phyloP scores from a whole-genome alignment of 352 stramenopile species.

The Phytophthora pinifolia region DNA sequence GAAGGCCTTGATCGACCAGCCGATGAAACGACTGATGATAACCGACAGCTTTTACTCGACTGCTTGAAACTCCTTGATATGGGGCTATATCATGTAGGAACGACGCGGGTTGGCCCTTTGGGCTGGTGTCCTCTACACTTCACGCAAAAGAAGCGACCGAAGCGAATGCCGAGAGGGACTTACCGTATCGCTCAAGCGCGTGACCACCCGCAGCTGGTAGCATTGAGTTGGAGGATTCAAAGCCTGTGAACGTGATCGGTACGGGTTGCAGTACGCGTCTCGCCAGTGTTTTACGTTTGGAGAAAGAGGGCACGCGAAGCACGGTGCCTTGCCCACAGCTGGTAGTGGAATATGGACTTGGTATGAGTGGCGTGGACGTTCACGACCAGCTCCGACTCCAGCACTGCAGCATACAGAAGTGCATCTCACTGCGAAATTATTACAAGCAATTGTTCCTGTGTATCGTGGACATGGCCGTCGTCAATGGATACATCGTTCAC shows the following conservation, averaged over 20 bases:
- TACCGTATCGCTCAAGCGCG: conserved; percentile 12
- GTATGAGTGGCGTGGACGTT: conserved; percentile 1
- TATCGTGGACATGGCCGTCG: conserved; percentile 21
- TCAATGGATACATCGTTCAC: conserved; percentile 20
- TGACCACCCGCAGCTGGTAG: conserved; percentile 9
- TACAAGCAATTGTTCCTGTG: conserved; percentile 23
- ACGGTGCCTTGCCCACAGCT: neutral
- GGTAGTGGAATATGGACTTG: neutral
- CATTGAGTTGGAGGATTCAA: conserved; percentile 14
- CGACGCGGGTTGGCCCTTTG: conserved; percentile 10
- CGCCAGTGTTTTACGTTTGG: conserved; percentile 1
- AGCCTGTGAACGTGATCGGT: conserved; percentile 15
- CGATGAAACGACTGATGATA: conserved; percentile 5
- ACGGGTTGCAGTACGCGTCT: conserved; percentile 14
- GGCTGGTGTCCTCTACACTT: conserved; percentile 18
- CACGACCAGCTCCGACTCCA: conserved; percentile 11
- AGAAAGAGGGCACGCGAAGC: neutral
- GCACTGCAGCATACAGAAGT: conserved; percentile 22
- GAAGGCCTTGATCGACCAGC: conserved; percentile 9
- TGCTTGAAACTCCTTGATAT: conserved; percentile 14
- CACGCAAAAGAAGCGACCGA: conserved; percentile 11
- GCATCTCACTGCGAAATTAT: conserved; percentile 8
- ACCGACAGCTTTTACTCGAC: conserved; percentile 20
- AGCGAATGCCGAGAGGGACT: conserved; percentile 4
- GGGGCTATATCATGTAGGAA: conserved; percentile 14